phyloP scores from a whole-genome alignment of 2,329 filamentous ascomycete genomes.

The Plectosphaerella sp. region DNA sequence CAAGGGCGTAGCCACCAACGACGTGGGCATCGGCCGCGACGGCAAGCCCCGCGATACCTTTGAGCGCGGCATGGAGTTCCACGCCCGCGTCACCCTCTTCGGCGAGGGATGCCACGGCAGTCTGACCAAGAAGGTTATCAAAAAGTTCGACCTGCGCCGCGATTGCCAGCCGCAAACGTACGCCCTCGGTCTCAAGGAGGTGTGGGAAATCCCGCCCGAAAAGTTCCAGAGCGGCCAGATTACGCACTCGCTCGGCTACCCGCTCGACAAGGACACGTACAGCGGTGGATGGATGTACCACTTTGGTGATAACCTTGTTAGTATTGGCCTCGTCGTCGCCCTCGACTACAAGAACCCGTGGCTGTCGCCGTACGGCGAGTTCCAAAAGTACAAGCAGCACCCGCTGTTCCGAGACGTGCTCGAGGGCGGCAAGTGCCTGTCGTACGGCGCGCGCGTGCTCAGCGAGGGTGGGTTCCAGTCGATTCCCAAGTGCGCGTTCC shows the following conservation, averaged over 20 bases:
- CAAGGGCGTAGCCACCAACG: conserved; percentile 91
- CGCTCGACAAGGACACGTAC: conserved; percentile 82
- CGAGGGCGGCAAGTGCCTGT: conserved; percentile 97
- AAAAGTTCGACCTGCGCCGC: conserved; percentile 84
- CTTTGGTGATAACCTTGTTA: conserved; percentile 95
- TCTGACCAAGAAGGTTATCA: conserved; percentile 89
- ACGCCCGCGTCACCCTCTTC: conserved; percentile 85
- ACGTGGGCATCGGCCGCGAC: conserved; percentile 76
- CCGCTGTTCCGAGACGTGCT: conserved; percentile 81
- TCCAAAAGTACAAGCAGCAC: conserved; percentile 98
- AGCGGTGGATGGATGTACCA: conserved; percentile 99
- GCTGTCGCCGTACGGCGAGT: conserved; percentile 92
- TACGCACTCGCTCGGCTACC: conserved; percentile 89
- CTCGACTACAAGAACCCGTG: conserved; percentile 96
- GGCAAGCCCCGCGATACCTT: conserved; percentile 87
- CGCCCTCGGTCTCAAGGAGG: conserved; percentile 89
- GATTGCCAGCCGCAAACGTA: conserved; percentile 96
- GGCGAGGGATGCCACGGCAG: conserved; percentile 95
- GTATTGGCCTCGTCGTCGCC: conserved; percentile 84
- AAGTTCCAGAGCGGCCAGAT: conserved; percentile 88
- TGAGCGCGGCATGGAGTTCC: conserved; percentile 97
- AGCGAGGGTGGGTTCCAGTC: conserved; percentile 97
- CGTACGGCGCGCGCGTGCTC: conserved; percentile 86
- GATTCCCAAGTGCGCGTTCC: conserved; percentile 95
- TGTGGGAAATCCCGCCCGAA: conserved; percentile 92